These are phyloP conservation scores for Warburgia ugandensis DNA, from an alignment of 164 flowering plant genomes.

Conservation along the genomic window DNA sequence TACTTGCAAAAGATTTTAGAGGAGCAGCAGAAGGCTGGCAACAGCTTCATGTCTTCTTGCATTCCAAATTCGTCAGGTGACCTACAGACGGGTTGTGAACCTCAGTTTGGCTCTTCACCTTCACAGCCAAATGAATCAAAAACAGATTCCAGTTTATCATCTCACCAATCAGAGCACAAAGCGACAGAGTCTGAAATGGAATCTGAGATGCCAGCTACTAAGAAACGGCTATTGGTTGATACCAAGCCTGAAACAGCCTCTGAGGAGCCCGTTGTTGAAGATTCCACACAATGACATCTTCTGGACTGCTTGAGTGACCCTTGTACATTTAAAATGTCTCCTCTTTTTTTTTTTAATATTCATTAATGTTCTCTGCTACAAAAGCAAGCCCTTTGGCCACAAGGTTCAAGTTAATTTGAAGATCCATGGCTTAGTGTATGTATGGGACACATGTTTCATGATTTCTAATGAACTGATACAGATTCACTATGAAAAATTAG, in stretches of 20 bases:
- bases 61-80: constrained; percentile 14
- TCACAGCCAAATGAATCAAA: constrained; percentile 22
- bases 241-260: constrained; percentile 8
- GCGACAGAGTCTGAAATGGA: constrained; percentile 12
- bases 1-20: constrained; percentile 51
- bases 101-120: constrained; percentile 15
- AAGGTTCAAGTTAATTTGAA: no score
- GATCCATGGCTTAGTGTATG: no score
- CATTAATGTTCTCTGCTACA: no score
- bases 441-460: no score
- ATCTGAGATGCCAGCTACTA: constrained; percentile 12
- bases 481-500: no score
- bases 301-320: no score
- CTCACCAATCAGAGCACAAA: constrained; percentile 18
- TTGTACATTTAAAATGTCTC: no score
- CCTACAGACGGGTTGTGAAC: constrained; percentile 14
- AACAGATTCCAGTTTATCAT: constrained; percentile 20
- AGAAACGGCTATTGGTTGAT: constrained; percentile 24
- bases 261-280: constrained; percentile 13
- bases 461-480: no score
- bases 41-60: constrained; percentile 15
- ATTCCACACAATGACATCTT: constrained; percentile 9
- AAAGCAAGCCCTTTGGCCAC: no score
- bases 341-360: no score
- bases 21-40: constrained; percentile 48